Conservation (phyloP, 176 grass and related monocot genomes). For the Oryza meridionalis region DNA sequence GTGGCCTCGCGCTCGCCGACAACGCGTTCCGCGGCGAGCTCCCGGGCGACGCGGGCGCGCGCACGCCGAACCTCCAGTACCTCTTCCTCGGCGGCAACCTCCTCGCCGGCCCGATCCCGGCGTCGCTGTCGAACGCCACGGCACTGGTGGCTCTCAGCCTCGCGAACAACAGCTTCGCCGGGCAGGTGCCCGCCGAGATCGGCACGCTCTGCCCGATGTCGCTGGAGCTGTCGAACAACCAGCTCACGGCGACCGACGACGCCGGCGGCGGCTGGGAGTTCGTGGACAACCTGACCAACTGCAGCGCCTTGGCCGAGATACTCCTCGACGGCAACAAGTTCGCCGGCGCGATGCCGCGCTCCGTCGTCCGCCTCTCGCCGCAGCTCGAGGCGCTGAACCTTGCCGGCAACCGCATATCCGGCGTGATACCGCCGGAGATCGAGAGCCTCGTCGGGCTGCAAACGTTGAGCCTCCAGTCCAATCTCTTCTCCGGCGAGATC, state of each 20-base stretch:
- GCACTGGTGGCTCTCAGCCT: conserved; percentile 5
- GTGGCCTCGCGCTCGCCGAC: conserved; percentile 25
- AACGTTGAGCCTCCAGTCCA: conserved; percentile 19
- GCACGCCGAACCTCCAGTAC: conserved; percentile 19
- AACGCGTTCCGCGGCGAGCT: conserved; percentile 37
- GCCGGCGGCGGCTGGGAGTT: conserved; percentile 27
- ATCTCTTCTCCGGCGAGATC: conserved; percentile 44
- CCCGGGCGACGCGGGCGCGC: conserved; percentile 10
- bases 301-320: neutral
- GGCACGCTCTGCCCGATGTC: conserved; percentile 32
- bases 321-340: conserved; percentile 37
- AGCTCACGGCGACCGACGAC: conserved; percentile 4
- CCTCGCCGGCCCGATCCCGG: conserved; percentile 40
- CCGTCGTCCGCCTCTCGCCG: conserved; percentile 26
- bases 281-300: conserved; percentile 40
- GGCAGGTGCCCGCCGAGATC: conserved; percentile 35
- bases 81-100: conserved; percentile 47
- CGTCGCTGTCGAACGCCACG: conserved; percentile 39
- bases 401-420: conserved; percentile 42
- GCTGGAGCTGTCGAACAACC: conserved; percentile 25
- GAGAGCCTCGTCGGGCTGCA: conserved; percentile 36
- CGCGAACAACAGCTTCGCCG: conserved; percentile 48
- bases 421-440: conserved; percentile 32
- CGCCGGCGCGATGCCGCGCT: conserved; percentile 29
- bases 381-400: conserved; percentile 31